Evolutionary conservation across 805 yeast species (phyloP), one percentile per base, ranked within the genome.

Genomic region (Tetrapisispora namnaoensis): DNA sequence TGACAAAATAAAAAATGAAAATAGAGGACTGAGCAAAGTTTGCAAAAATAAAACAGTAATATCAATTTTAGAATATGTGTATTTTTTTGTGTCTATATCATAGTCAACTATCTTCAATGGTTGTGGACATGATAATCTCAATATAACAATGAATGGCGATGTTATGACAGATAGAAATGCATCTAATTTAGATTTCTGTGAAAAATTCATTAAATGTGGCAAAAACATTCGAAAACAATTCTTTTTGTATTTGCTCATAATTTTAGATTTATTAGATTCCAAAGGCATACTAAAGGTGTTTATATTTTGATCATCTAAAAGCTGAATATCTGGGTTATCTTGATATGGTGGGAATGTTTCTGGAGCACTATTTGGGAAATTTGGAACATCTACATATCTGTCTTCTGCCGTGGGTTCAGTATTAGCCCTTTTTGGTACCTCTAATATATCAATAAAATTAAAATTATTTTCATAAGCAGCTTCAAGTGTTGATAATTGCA

Each of bases 71-170:
- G 61, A 49, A 9, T 60, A 45, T 4, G 52, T 11, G 38, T 55
- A 58, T 35, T 51, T 52, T 10, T 60, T 55, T n/a, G 54, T 48
- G 2, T 50, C 43, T 14, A 57, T 57, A 37, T 59, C 59, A 42
- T 56, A 63, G 11, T 61, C 62, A 8, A 57, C 24, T 10, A 61
- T 45, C n/a, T 61, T 56, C 14, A 57, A 58, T 20, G 56, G 51
- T 41, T 57, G 58, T 1, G 76, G 76, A 36, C 72, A 60, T 13
- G 72, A 65, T 13, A 70, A 38, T 42, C 67, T 60, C 5, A 70
- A 52, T 1, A 67, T 10, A 2, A 70, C 49, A 1, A 69, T 61
- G 22, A 67, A 58, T 14, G 74, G 74, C 4, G 65, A 53, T 13
- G 69, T 66, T 2, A 65, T 18, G 0, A 69, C 34, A 2, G 68